These are phyloP conservation scores for Earliella scabrosa DNA, from an alignment of 1,284 basidiomycete species.

Conservation along the genomic window DNA sequence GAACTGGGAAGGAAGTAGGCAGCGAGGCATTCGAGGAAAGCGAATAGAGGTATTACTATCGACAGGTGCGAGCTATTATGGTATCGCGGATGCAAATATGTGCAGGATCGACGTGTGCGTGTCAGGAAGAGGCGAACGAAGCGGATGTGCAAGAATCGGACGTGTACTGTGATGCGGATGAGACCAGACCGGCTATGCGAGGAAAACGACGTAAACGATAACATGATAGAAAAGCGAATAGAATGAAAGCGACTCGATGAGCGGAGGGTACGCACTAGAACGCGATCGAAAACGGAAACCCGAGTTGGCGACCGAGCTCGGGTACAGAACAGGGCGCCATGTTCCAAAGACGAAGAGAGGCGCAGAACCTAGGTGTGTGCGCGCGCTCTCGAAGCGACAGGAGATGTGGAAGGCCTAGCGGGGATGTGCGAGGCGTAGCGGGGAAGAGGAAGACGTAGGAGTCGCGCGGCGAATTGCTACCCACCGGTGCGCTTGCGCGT, in stretches of 20 bases:
- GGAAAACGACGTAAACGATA: conserved; percentile 13
- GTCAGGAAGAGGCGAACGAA: neutral
- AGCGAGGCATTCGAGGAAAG: neutral
- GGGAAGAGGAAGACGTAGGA: neutral
- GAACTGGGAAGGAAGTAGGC: neutral
- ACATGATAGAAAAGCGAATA: conserved; percentile 12
- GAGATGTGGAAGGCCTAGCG: neutral
- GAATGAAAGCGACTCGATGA: conserved; percentile 11
- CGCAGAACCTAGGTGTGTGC: neutral
- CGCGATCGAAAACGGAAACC: neutral
- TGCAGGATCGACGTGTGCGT: conserved; percentile 4
- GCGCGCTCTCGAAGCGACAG: neutral
- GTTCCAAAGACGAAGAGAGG: neutral
- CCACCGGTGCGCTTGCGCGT: conserved; percentile 43
- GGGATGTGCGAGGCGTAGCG: neutral
- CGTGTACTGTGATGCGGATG: conserved; percentile 8
- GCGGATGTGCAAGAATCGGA: conserved; percentile 16
- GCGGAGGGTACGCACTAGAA: conserved; percentile 1
- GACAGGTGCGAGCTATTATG: conserved; percentile 13
- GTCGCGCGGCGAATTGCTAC: neutral
- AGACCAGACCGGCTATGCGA: conserved; percentile 8
- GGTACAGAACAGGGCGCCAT: neutral
- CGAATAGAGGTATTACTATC: conserved; percentile 11
- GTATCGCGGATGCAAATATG: conserved; percentile 8
- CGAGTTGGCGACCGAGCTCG: neutral